Evolutionary conservation across 257 asterid species (phyloP), one percentile per base, ranked within the genome.

Genomic region (Fraxinus americana): DNA sequence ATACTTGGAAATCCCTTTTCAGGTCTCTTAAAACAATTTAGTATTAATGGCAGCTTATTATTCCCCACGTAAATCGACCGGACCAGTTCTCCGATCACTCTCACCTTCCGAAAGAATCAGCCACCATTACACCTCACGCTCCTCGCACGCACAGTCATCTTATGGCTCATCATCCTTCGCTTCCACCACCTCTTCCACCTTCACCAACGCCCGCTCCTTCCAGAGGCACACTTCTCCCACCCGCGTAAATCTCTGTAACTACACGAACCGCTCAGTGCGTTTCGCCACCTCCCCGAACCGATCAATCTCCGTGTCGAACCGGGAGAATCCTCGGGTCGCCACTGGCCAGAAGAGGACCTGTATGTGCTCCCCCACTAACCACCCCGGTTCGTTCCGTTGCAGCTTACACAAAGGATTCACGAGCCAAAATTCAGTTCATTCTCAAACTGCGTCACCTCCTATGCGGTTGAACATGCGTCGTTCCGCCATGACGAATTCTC

Each of bases 361-460:
- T 48, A 80, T 83, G 93, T 90, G 96, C 76, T 87, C 96, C 7
- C 96, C 93, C 7, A 88, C 93, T 0, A 90, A 78, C 48, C 96
- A 90, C 82, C 93, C 93, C 12, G 96, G 96, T 12, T 90, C 96
- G 73, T 90, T 90, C 82, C 79, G 96, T 43, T 90, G 93, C 83
- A 83, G 93, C 70, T 77, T 87, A 36, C 96, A 90, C 77, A 90
- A 87, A 59, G 10, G 50, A 59, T 29, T 12, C 79, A 30, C 63
- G 68, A 63, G 27, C 68, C 68, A 63, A 63, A 63, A 25, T 63
- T 63, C 34, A 3, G 34, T 23, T 12, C 73, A 30, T 4, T 0
- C 80, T 29, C 82, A 80, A 36, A 78, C 90, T 76, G 52, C 79
- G 79, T 71, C 86, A 79, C 83, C 75, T 74, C 91, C 38, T 79